phyloP scores from a whole-genome alignment of 2,329 filamentous ascomycete genomes.

The Sphaerulina musiva region DNA sequence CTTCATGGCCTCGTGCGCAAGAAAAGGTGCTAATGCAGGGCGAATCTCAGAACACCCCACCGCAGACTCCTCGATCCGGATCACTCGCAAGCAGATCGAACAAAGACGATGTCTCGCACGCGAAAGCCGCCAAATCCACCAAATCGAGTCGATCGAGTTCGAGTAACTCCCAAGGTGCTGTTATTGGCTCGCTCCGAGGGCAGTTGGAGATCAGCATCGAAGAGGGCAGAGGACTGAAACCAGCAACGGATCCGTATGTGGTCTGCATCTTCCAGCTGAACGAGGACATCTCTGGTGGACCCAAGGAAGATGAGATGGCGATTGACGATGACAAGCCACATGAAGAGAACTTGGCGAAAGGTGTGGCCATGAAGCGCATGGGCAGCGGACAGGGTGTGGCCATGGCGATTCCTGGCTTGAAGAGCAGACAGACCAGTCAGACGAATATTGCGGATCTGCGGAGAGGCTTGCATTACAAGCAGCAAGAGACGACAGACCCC shows the following conservation, averaged over 20 bases:
- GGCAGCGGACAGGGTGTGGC: constrained; percentile 76
- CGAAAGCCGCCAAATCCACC: constrained; percentile 30
- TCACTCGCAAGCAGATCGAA: constrained; percentile 54
- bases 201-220: constrained; percentile 84
- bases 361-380: constrained; percentile 48
- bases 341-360: constrained; percentile 51
- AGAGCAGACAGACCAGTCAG: constrained; percentile 91
- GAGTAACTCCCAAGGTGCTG: constrained; percentile 39
- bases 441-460: constrained; percentile 68
- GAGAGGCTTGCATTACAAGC: constrained; percentile 43
- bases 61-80: constrained; percentile 81
- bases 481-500: constrained; percentile 68
- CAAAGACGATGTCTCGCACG: constrained; percentile 21
- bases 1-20: constrained; percentile 46
- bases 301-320: constrained; percentile 54
- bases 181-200: constrained; percentile 68
- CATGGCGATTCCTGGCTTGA: constrained; percentile 87
- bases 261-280: constrained; percentile 96
- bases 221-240: constrained; percentile 74
- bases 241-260: constrained; percentile 84
- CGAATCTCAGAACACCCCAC: constrained; percentile 78
- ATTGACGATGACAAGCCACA: constrained; percentile 32
- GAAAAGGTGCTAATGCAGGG: constrained; percentile 76
- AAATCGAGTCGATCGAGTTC: constrained; percentile 34
- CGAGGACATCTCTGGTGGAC: constrained; percentile 87